phyloP scores from a whole-genome alignment of 73 alveolate species.

The Uronychia setigera region DNA sequence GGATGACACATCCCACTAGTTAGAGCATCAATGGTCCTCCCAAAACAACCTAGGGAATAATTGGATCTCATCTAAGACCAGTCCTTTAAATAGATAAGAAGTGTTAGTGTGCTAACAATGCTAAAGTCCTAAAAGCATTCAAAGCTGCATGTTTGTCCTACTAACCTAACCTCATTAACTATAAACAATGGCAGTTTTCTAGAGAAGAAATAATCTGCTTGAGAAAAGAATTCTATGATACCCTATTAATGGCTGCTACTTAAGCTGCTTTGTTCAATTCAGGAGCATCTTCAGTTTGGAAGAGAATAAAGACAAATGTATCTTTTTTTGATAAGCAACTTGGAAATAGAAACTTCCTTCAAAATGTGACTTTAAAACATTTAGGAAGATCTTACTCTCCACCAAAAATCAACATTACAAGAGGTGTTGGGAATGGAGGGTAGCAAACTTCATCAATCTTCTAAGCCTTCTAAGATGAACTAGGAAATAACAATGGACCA shows the following conservation, averaged over 20 bases:
- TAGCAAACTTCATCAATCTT: background rate
- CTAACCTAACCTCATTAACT: background rate
- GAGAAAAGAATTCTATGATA: background rate
- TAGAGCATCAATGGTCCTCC: background rate
- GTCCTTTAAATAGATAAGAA: background rate
- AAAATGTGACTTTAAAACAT: background rate
- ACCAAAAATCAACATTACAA: background rate
- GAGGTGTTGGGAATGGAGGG: background rate
- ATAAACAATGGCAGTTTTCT: background rate
- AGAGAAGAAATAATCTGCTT: background rate
- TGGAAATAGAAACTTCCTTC: background rate
- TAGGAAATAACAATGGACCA: background rate
- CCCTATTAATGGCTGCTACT: background rate
- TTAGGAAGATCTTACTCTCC: background rate
- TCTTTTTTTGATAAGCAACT: background rate
- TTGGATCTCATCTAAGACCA: background rate
- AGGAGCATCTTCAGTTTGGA: background rate
- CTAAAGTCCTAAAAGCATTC: background rate
- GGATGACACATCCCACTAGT: background rate
- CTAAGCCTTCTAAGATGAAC: background rate
- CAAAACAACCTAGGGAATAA: background rate
- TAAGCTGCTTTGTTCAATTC: background rate
- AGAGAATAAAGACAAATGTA: background rate
- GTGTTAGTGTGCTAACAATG: background rate
- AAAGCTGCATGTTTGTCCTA: background rate